Conservation (phyloP, 2,329 filamentous ascomycete genomes). For the Xylariaceae sp. region DNA sequence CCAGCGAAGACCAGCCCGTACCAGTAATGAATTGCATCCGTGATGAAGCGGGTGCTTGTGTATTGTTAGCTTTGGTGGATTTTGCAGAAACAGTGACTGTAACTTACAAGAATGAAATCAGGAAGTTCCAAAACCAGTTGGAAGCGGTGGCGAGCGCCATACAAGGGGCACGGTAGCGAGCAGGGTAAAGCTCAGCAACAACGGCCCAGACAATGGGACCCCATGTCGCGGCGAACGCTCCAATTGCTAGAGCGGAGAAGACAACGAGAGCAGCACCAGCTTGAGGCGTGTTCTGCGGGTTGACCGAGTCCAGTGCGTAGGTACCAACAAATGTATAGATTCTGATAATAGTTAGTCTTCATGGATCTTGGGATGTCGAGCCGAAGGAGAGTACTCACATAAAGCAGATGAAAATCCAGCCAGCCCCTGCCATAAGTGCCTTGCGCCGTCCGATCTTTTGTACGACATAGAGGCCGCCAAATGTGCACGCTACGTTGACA, state of each 20-base stretch:
- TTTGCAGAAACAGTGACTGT: not conserved
- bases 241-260: conserved; percentile 67
- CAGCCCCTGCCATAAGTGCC: conserved; percentile 58
- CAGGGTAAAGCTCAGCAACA: conserved; percentile 61
- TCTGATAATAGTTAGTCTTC: conserved; percentile 18
- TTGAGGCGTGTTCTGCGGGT: conserved; percentile 42
- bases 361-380: not conserved
- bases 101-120: conserved; percentile 45
- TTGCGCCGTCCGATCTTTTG: conserved; percentile 62
- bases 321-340: conserved; percentile 48
- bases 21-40: conserved; percentile 62
- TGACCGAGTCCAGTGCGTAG: conserved; percentile 37
- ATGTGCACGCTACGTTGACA: conserved; percentile 65
- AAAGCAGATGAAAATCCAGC: conserved; percentile 56
- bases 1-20: conserved; percentile 70
- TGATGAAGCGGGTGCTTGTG: conserved; percentile 65
- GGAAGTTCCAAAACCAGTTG: conserved; percentile 66
- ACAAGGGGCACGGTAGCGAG: conserved; percentile 49
- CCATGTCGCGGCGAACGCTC: conserved; percentile 65
- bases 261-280: conserved; percentile 60
- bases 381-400: conserved; percentile 30
- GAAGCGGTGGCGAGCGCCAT: conserved; percentile 54
- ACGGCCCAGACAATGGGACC: conserved; percentile 66
- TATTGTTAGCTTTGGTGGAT: conserved; percentile 19
- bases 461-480: conserved; percentile 61